Base-by-base conservation (phyloP, 1,139 yeast species). In the Groenewaldozyma sp. region DNA sequence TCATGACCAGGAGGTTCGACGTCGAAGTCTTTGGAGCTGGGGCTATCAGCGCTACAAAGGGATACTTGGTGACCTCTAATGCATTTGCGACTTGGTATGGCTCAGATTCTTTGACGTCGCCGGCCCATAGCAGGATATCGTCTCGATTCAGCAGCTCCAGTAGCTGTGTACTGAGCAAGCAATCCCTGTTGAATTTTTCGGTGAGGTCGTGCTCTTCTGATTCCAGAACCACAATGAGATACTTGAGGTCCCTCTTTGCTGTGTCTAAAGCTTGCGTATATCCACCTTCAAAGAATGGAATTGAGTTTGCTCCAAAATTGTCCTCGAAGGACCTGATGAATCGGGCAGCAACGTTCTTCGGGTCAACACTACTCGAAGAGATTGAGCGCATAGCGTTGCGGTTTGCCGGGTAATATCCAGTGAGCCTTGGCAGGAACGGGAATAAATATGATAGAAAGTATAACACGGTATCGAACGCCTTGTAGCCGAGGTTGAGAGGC, bases 1-100 rank as follows among this genome's bases (percentile, higher is more conserved):
- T 73, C 55, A 83, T 68, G 1, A 59, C 61, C 7, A 60, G 51
- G 3, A 63, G 48, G 28, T 55, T 54, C 24, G 62, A 57, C 13
- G 60, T 54, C 3, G 65, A 56, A 1, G 64, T 54, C 36, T 58
- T 53, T 17, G 66, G 66, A 20, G 62, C 34, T 65, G 70, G 46
- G 74, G 86, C 59, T 73, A 67, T 51, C 76, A 79, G 40, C 0
- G 93, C 95, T 31, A 84, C 60, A 55, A 83, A 82, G 9, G 98
- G 98, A 53, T 81, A 80, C 47, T 75, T 73, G 17, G 88, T 74
- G 33, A 81, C 82, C 45, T 75, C 74, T 45, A 88, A 70, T 36
- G 82, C 75, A 54, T 81, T 79, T 0, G 95, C 84, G 13, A 86
- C 77, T 53, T 86, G 94, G 54, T 76, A 80, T 1, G 93, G 84